Evolutionary conservation across 2,329 filamentous ascomycete genomes (phyloP).

Genomic region (Chaetoscypha palmicola): DNA sequence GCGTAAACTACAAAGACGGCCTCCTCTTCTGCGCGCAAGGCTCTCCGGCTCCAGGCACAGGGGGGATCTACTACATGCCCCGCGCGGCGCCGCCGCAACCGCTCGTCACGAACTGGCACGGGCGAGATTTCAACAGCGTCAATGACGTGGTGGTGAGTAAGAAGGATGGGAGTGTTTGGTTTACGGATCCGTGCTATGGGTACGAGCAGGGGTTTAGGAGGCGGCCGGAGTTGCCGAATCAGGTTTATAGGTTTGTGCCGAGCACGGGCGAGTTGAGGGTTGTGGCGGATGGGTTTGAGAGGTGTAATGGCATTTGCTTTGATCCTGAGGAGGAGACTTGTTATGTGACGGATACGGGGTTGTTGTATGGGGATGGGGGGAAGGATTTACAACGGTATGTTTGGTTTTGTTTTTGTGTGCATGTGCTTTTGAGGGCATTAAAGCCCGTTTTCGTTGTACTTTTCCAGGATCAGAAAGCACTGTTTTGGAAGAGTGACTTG

Average conservation of each 20-base stretch:
- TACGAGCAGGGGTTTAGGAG: conserved; percentile 40
- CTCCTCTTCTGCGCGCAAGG: conserved; percentile 40
- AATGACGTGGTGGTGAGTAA: conserved; percentile 36
- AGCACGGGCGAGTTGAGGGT: conserved; percentile 37
- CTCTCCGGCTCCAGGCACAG: conserved; percentile 15
- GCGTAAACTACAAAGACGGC: conserved; percentile 35
- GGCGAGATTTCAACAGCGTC: conserved; percentile 41
- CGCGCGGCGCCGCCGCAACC: conserved; percentile 18
- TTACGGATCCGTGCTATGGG: conserved; percentile 41
- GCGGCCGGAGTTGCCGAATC: conserved; percentile 38
- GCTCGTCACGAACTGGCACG: conserved; percentile 38
- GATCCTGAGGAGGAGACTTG: conserved; percentile 33
- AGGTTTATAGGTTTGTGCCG: conserved; percentile 42
- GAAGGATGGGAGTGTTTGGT: conserved; percentile 39
- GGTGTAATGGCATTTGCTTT: conserved; percentile 34
- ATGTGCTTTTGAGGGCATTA: conserved; percentile 9
- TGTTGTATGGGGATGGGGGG: conserved; percentile 27
- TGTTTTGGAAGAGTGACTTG: too few species aligned
- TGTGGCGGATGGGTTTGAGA: conserved; percentile 40
- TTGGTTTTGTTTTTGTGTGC: not conserved
- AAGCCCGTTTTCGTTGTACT: too few species aligned
- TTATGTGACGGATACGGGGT: conserved; percentile 39
- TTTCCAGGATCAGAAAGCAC: too few species aligned
- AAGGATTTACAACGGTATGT: conserved; percentile 28
- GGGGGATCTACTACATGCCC: conserved; percentile 28